These are phyloP conservation scores for Domatiomyces globalis DNA, from an alignment of 2,329 filamentous ascomycete genomes.

Conservation along the genomic window DNA sequence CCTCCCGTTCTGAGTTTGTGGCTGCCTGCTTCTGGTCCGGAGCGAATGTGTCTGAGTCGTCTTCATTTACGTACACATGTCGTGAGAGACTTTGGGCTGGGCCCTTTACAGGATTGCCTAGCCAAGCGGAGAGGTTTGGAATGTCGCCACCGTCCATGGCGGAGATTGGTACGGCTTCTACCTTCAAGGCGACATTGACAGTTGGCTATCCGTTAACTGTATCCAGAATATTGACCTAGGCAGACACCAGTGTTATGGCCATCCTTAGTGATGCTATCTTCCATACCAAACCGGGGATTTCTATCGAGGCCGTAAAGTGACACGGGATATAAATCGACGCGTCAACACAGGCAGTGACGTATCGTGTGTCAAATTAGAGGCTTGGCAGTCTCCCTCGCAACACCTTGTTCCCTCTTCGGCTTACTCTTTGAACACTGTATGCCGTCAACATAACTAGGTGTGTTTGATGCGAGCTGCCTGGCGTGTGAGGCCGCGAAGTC, in stretches of 20 bases:
- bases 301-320: too few relatives aligned
- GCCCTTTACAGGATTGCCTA: conserved; percentile 11
- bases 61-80: background rate
- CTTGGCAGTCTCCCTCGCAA: too few relatives aligned
- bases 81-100: background rate
- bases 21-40: background rate
- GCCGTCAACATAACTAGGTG: background rate
- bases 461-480: background rate
- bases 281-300: background rate
- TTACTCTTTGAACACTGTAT: too few relatives aligned
- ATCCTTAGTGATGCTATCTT: background rate
- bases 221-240: background rate
- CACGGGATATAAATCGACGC: too few relatives aligned
- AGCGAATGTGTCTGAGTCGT: background rate
- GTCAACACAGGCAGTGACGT: too few relatives aligned
- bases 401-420: too few relatives aligned
- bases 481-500: background rate
- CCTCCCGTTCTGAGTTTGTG: background rate
- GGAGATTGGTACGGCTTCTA: background rate
- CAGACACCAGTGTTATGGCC: background rate
- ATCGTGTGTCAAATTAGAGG: too few relatives aligned
- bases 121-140: conserved; percentile 11
- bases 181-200: background rate
- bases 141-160: conserved; percentile 3
- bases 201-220: background rate